These are phyloP conservation scores for Geranium incanum DNA, from an alignment of 441 rosid species.

Conservation along the genomic window DNA sequence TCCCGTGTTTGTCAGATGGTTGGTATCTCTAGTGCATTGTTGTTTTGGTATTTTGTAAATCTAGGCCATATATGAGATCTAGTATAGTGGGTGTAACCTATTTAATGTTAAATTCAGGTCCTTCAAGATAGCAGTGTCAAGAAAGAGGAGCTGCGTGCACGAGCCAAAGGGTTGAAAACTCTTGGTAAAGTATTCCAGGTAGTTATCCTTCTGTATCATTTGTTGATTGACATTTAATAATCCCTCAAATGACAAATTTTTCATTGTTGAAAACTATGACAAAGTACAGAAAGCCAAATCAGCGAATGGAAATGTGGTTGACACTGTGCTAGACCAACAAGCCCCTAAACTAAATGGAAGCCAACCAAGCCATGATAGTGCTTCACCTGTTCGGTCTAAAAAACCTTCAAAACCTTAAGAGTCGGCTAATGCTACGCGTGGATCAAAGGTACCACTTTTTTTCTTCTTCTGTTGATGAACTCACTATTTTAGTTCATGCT, in stretches of 20 bases:
- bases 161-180: slow-evolving; percentile 88
- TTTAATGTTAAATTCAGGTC: slow-evolving; percentile 46
- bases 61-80: slow-evolving; percentile 10
- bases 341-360: slow-evolving; percentile 48
- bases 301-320: slow-evolving; percentile 52
- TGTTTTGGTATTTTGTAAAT: slow-evolving; percentile 20
- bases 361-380: slow-evolving; percentile 28
- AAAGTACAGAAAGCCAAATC: slow-evolving; percentile 47
- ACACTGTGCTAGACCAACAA: slow-evolving; percentile 30
- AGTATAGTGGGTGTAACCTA: slow-evolving; percentile 21
- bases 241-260: slow-evolving; percentile 1
- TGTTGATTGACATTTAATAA: background rate
- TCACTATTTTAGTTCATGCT: slow-evolving; percentile 8
- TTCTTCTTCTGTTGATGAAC: slow-evolving; percentile 7
- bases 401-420: slow-evolving; percentile 37
- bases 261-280: slow-evolving; percentile 9
- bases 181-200: slow-evolving; percentile 96
- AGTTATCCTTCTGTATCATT: slow-evolving; percentile 3
- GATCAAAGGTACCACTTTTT: slow-evolving; percentile 45
- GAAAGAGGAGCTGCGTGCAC: slow-evolving; percentile 81
- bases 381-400: slow-evolving; percentile 35
- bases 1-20: slow-evolving; percentile 96
- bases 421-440: slow-evolving; percentile 34
- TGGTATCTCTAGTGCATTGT: slow-evolving; percentile 28
- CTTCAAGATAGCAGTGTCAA: slow-evolving; percentile 77